Conservation (phyloP, 768 basidiomycete species). For the Russula virescens region DNA sequence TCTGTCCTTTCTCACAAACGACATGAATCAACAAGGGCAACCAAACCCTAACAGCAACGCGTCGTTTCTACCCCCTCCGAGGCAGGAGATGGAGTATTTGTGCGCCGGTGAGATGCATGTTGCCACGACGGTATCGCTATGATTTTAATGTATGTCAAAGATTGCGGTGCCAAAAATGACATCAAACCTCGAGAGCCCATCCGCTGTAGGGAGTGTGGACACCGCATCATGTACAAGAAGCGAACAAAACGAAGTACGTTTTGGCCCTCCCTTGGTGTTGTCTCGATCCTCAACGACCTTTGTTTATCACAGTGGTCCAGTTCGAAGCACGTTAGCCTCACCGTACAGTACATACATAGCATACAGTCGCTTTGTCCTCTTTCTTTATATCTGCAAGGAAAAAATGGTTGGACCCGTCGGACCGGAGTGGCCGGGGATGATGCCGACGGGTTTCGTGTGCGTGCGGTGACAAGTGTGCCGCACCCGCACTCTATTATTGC, state of each 20-base stretch:
- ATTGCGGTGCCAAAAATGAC: slow-evolving; percentile 89
- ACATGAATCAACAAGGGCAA: slow-evolving; percentile 38
- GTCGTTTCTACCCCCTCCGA: slow-evolving; percentile 36
- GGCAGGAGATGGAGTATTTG: slow-evolving; percentile 75
- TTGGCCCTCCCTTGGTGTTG: neutral
- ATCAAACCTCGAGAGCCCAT: slow-evolving; percentile 90
- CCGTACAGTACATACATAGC: too few relatives aligned
- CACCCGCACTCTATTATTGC: too few relatives aligned
- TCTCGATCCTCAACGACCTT: slow-evolving; percentile 7
- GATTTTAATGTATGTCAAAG: slow-evolving; percentile 30
- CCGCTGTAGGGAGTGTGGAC: slow-evolving; percentile 93
- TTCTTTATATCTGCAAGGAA: neutral
- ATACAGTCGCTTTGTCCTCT: too few relatives aligned
- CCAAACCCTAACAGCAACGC: slow-evolving; percentile 30
- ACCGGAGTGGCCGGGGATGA: slow-evolving; percentile 1
- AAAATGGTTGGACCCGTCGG: neutral
- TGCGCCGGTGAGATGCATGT: slow-evolving; percentile 58
- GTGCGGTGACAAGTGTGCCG: neutral
- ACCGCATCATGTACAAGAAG: slow-evolving; percentile 99
- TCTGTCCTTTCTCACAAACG: neutral
- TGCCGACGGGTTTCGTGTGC: neutral
- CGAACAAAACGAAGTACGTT: slow-evolving; percentile 85
- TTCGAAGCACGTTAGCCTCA: slow-evolving; percentile 33
- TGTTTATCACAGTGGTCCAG: slow-evolving; percentile 58
- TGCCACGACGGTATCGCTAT: neutral